Evolutionary conservation across 108 stramenopile species (phyloP).

Genomic region (Phaeodactylum tricornutum): DNA sequence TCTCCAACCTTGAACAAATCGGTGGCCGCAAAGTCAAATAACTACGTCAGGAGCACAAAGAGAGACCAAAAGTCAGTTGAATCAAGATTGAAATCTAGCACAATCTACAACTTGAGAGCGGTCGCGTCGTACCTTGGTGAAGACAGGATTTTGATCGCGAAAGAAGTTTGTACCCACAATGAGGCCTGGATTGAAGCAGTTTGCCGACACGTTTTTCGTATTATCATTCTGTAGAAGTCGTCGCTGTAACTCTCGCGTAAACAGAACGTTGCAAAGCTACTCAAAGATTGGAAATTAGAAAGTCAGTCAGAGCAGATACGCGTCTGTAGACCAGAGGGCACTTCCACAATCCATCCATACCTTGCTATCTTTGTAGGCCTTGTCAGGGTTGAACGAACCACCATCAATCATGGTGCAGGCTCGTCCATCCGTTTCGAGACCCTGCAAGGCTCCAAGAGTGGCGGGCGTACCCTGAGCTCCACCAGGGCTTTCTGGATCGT

Average conservation of each 20-base stretch:
- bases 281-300: neutral
- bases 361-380: constrained; percentile 85
- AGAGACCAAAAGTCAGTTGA: neutral
- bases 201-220: constrained; percentile 42
- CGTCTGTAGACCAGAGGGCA: neutral
- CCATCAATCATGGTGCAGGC: constrained; percentile 87
- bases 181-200: constrained; percentile 74
- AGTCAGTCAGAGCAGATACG: neutral
- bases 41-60: too few relatives aligned
- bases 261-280: constrained; percentile 77
- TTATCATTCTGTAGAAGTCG: constrained; percentile 24
- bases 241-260: constrained; percentile 68
- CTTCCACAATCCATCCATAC: constrained; percentile 6
- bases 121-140: constrained; percentile 35
- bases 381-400: constrained; percentile 68
- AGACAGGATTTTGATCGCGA: constrained; percentile 79
- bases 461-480: constrained; percentile 67
- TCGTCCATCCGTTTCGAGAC: constrained; percentile 40
- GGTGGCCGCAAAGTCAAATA: constrained; percentile 60
- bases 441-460: constrained; percentile 69
- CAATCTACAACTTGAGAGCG: neutral
- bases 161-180: constrained; percentile 77
- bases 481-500: constrained; percentile 80
- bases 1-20: constrained; percentile 59
- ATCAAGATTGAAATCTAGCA: too few relatives aligned